Base-by-base conservation (phyloP, 2,329 filamentous ascomycete genomes). In the Sporothrix pallida region DNA sequence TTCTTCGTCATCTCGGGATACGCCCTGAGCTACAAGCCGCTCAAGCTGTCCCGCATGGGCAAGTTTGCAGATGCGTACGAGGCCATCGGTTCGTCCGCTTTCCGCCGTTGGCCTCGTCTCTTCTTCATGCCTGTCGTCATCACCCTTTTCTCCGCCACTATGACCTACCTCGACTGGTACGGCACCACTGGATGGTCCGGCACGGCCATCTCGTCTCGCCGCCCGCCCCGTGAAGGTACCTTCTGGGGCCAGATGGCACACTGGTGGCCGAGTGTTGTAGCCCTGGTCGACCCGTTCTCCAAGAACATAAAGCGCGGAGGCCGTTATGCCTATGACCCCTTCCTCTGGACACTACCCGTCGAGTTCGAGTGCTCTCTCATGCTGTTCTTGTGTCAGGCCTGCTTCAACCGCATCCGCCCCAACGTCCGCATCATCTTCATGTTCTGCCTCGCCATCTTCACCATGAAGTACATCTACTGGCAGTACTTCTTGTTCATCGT, bases 1-100 rank as follows among this genome's bases (percentile, higher is more conserved):
- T 84, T 84, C 77, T 83, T 84, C 74, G 84, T 89, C 77, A 85
- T 89, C 72, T 89, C 76, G 9, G 77, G 77, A 50, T 78, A 76
- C 46, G 77, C 77, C 2, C 72, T 78, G 37, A 76, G 76, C 71
- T 76, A 77, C 75, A 78, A 78, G 72, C 76, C 77, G n/a, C 75
- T 78, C 26, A 62, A 56, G 50, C 74, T 77, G 44, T 58, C 76
- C 2, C 76, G 75, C 17, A 60, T 67, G 72, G 72, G 75, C 68
- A 72, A 75, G 48, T 75, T 74, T 37, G 42, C 2, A 46, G 77
- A 75, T 42, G 74, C 77, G 37, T 52, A 60, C 69, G 76, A 76
- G 58, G 74, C 77, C 67, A 68, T 77, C 68, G 56, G 68, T 63
- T 75, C 75, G 58, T 75, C 76, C 44, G 58, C 74, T 1, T 78